Evolutionary conservation across 2,329 filamentous ascomycete genomes (phyloP), one percentile per base, ranked within the genome.

Genomic region (Penicillium sp.): DNA sequence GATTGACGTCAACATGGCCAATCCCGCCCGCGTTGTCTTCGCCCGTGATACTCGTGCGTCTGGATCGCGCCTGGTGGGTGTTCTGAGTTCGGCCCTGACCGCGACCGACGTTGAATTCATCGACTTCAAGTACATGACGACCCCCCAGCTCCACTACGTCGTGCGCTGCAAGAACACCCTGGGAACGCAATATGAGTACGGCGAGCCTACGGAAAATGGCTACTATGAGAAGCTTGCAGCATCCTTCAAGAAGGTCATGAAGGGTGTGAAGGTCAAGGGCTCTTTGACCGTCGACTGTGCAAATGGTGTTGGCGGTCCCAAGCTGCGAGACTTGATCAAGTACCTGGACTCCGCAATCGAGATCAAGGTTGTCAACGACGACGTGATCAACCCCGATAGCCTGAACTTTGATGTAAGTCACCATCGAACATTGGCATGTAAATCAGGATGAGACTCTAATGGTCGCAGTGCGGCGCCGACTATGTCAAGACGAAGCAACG

Each of bases 401-500:
- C 76, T 98, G 58, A 98, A 98, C 71, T 81, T 87, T 28, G 88
- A 95, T 61, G 88, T 90, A 76, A 70, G 79, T 67, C 27, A 28
- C 25, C 12, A 39, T 34, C 26, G n/a, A 25, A 5, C 25, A 1
- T 12, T 18, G 12, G 3, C 27, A 25, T 28, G 28, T 5, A 2
- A 1, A 24, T 8, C n/a, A 13, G 27, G 24, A 18, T 26, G 9
- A 9, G 18, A 11, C 33, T 26, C 45, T 45, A 11, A 40, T 32
- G 12, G 33, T 43, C 53, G 50, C 26, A 94, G 83, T 95, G 88
- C 65, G 93, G 93, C 69, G 93, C 93, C 64, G 93, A 98, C 72
- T 97, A 83, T 61, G 93, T 98, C 71, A 98, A 98, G 76, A 97
- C 93, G 13, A 89, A 89, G 72, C 93, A 98, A 75, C 83, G 90